Conservation (phyloP, 2,329 filamentous ascomycete genomes). For the Mycosphaerelloides madeirae region DNA sequence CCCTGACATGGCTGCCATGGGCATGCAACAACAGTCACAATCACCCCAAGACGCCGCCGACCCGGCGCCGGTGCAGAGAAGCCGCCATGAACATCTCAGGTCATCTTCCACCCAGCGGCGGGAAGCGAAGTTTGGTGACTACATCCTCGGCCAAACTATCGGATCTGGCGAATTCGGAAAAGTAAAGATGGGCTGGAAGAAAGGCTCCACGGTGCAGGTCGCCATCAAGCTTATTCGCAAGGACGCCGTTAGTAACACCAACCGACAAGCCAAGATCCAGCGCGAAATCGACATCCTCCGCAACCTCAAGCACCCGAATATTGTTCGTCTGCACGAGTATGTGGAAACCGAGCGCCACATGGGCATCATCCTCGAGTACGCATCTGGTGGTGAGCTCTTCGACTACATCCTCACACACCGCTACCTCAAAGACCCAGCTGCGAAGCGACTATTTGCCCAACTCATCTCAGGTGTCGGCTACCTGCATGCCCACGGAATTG, state of each 20-base stretch:
- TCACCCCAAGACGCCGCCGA: constrained; percentile 30
- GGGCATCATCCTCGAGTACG: constrained; percentile 96
- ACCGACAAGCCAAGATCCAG: constrained; percentile 90
- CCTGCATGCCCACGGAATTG: constrained; percentile 96
- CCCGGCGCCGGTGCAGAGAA: constrained; percentile 33
- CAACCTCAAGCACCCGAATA: constrained; percentile 89
- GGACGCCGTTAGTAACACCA: constrained; percentile 85
- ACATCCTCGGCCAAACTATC: constrained; percentile 90
- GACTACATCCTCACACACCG: constrained; percentile 97
- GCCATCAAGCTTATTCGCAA: constrained; percentile 97
- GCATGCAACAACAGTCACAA: constrained; percentile 36
- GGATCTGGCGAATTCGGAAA: constrained; percentile 98
- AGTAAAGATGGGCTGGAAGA: constrained; percentile 97
- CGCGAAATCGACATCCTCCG: constrained; percentile 90
- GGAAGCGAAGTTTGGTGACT: constrained; percentile 87
- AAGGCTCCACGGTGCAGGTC: constrained; percentile 84
- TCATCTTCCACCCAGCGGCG: constrained; percentile 52
- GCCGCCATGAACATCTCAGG: constrained; percentile 56
- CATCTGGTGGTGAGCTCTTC: constrained; percentile 93
- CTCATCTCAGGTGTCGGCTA: constrained; percentile 95
- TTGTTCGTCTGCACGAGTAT: constrained; percentile 96
- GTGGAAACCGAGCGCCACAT: constrained; percentile 96
- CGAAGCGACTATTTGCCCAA: constrained; percentile 87
- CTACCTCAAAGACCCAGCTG: constrained; percentile 90
- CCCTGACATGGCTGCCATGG: constrained; percentile 45